A percentile compares a stretch with the other conserved stretches of the same genome.
These are phyloP conservation scores for Claviceps purpurea DNA, from an alignment of 2,329 filamentous ascomycete genomes.

Conservation along the genomic window DNA sequence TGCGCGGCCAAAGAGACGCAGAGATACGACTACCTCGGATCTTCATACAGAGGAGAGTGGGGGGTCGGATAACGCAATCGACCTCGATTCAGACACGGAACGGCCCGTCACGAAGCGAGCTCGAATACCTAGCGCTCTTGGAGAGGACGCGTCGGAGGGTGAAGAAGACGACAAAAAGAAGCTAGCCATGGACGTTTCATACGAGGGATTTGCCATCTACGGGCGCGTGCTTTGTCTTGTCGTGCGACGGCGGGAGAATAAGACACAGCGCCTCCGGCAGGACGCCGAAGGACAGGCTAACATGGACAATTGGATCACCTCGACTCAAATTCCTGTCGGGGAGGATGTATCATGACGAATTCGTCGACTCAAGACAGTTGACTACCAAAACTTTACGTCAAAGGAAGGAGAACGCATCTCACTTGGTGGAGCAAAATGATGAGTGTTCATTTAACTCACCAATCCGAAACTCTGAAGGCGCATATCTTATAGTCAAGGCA, in stretches of 20 bases:
- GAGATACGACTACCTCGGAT: conserved; percentile 14
- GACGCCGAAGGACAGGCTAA: conserved; percentile 45
- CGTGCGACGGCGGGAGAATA: conserved; percentile 57
- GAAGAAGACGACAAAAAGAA: conserved; percentile 81
- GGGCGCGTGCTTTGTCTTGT: conserved; percentile 85
- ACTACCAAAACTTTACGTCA: no score
- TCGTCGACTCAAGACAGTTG: not conserved
- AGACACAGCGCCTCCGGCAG: conserved; percentile 18
- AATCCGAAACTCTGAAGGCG: not conserved
- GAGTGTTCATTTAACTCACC: not conserved
- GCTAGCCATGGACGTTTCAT: conserved; percentile 68
- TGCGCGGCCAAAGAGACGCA: conserved; percentile 18
- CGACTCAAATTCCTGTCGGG: conserved; percentile 51
- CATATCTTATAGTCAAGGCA: not conserved
- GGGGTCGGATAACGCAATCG: conserved; percentile 24
- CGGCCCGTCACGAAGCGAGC: conserved; percentile 33
- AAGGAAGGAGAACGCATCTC: no score
- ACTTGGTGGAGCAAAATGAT: not conserved
- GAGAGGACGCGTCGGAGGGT: conserved; percentile 16
- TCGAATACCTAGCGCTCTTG: conserved; percentile 17
- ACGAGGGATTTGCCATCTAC: conserved; percentile 94
- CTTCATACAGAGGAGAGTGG: conserved; percentile 13
- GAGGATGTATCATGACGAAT: conserved; percentile 19
- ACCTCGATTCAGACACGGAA: conserved; percentile 25
- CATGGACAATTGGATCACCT: conserved; percentile 77